Evolutionary conservation across 2,329 filamentous ascomycete species (phyloP).

Genomic region (Thelonectria blattea): DNA sequence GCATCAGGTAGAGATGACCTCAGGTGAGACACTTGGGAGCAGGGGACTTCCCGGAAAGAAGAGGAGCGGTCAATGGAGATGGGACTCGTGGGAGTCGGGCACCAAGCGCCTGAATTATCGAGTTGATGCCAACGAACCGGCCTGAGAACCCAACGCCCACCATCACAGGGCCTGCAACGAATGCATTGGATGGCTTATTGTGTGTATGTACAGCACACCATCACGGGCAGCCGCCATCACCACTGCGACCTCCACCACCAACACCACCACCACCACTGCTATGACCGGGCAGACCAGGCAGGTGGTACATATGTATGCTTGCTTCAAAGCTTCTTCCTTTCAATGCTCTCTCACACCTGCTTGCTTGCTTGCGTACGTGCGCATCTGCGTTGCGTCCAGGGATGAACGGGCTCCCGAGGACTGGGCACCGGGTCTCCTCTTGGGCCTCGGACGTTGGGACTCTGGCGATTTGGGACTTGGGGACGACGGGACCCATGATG

Average conservation of each 20-base stretch:
- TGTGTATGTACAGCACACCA: slow-evolving; percentile 16
- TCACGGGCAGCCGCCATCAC: not conserved
- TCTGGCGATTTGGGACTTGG: too few relatives aligned
- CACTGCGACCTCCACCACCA: too few relatives aligned
- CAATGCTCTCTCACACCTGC: not conserved
- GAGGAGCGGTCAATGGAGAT: slow-evolving; percentile 44
- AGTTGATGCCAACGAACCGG: slow-evolving; percentile 31
- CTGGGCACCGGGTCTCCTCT: slow-evolving; percentile 1
- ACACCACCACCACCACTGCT: too few relatives aligned
- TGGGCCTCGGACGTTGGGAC: not conserved
- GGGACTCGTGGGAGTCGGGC: slow-evolving; percentile 35
- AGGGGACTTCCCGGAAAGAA: slow-evolving; percentile 43
- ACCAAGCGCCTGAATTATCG: slow-evolving; percentile 31
- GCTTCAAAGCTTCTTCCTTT: too few relatives aligned
- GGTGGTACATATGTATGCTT: too few relatives aligned
- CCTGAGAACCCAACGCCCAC: slow-evolving; percentile 35
- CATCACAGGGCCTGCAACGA: slow-evolving; percentile 27
- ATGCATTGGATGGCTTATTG: slow-evolving; percentile 4
- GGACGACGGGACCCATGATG: not conserved
- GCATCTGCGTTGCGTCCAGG: not conserved
- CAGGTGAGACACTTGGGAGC: slow-evolving; percentile 38
- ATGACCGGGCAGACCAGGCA: too few relatives aligned
- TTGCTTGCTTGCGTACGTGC: slow-evolving; percentile 1
- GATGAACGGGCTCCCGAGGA: slow-evolving; percentile 13
- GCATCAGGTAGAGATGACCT: slow-evolving; percentile 39